Base-by-base conservation (phyloP, 2,329 filamentous ascomycete genomes). In the Emericellopsis atlantica region DNA sequence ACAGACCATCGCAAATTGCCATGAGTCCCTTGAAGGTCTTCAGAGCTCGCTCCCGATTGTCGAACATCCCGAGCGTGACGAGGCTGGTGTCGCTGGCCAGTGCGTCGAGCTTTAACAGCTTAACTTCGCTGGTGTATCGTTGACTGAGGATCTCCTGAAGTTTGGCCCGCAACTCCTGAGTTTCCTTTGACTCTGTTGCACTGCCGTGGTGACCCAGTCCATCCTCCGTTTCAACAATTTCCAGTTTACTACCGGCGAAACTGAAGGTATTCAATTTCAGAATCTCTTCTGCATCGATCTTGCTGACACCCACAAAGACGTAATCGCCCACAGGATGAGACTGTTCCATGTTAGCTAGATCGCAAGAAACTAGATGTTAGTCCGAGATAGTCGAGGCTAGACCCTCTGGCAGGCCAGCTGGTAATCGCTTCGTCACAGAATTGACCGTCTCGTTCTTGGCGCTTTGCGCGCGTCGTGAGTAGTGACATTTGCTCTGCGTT, bases 21-120 rank as follows among this genome's bases (percentile, higher is more conserved):
- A 96, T 94, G 46, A 96, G 70, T 2, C 85, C 90, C 40, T 84
- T 85, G 63, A 96, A 95, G 46, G 95, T 84, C 58, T 95, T 98
- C 47, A 83, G 75, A 36, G 84, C 79, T 1, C 79, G 80, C 4
- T 81, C 77, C 44, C 73, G 75, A 44, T 67, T 76, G 46, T 78
- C 74, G 56, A 94, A 88, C 52, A 90, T 83, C 32, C 84, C 84
- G 60, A 88, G 79, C 34, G 74, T 69, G 41, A 79, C 68, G 5
- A 96, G 72, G 43, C 80, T 75, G 2, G 76, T 64, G 51, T 96
- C 90, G 37, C 74, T 67, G 26, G 75, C 80, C 9, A 96, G 74
- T 1, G 73, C 69, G n/a, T 86, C 88, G 9, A 98, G 75, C 54
- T 94, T 79, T 32, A 96, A 72, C 1, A 95, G 66, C 60, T 93